Evolutionary conservation across 164 flowering plant genomes (phyloP), one percentile per base, ranked within the genome.

Genomic region (Magnolia sinica): DNA sequence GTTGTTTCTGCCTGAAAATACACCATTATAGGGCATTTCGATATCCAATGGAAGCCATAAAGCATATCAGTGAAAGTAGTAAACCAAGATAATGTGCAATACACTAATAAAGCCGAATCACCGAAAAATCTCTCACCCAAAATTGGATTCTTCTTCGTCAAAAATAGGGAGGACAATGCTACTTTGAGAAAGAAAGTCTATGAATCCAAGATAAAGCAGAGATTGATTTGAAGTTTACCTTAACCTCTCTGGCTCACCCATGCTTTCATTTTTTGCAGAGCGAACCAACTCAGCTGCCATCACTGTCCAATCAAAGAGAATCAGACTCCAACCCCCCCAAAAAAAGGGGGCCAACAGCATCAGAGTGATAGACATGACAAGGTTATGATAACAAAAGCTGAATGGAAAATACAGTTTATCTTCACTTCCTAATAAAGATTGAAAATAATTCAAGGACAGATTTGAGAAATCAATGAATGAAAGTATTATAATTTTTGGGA

Each of bases 231-330:
- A 50, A 61, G 10, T 64, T 64, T 78, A 95, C 99, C 99, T 90
- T 75, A 93, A 89, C 81, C 89, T 89, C 82, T 91, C 91, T 69
- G 95, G 96, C 68, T 88, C 87, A 23, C 89, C 87, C 76, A 80
- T 78, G 82, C 81, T 84, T 84, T 93, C 98, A 85, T 70, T 79
- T 83, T 79, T 86, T 64, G 93, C 93, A 74, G 80, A 82, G 77
- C 91, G 95, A 71, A 96, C 96, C 72, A 96, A 87, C 84, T 96
- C 99, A 75, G 98, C 98, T 78, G 99, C 99, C 99, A 96, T 96
- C 74, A 96, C 98, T 95, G 89, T 78, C 76, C 18, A 85, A 55
- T 29, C 18, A 73, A 7, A 23, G 31, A 73, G 61, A 45, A 73
- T 37, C 45, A 37, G 45, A 37, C 45, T 37, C 45, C 45, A 37